Conservation (phyloP, 2,329 filamentous ascomycete genomes). For the Nemania sp. region DNA sequence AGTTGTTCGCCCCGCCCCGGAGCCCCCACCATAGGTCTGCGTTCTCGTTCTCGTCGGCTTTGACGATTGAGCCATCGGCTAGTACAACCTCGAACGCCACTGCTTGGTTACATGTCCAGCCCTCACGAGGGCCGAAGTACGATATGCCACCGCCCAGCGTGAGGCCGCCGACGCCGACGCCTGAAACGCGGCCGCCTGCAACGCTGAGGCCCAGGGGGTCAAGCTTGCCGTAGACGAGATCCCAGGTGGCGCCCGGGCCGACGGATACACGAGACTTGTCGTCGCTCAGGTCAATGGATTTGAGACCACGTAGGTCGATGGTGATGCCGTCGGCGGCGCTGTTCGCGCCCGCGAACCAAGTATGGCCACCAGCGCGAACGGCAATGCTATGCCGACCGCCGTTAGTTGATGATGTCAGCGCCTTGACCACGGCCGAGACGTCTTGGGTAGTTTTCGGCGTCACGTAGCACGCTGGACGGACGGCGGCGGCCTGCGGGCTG, state of each 20-base stretch:
- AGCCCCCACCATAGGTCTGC: constrained; percentile 28
- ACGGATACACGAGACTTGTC: constrained; percentile 41
- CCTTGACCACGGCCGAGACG: constrained; percentile 37
- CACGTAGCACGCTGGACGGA: constrained; percentile 34
- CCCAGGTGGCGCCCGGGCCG: constrained; percentile 51
- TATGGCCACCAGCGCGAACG: constrained; percentile 58
- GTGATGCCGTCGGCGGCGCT: constrained; percentile 48
- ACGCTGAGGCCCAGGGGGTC: constrained; percentile 43
- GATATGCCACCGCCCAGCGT: constrained; percentile 55
- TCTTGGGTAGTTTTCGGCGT: constrained; percentile 33
- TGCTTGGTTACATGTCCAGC: constrained; percentile 54
- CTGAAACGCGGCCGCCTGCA: constrained; percentile 49
- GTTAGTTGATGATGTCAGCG: constrained; percentile 23
- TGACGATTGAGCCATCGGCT: constrained; percentile 49
- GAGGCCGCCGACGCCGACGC: constrained; percentile 51
- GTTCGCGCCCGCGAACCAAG: constrained; percentile 49
- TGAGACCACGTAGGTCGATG: constrained; percentile 50
- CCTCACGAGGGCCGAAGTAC: constrained; percentile 50
- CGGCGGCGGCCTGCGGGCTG: constrained; percentile 19
- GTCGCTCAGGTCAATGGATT: constrained; percentile 40
- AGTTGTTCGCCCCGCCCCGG: constrained; percentile 29
- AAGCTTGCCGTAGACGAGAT: constrained; percentile 46
- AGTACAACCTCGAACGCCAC: constrained; percentile 53
- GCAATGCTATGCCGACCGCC: constrained; percentile 46
- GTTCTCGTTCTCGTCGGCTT: constrained; percentile 21